Evolutionary conservation across 768 basidiomycete species (phyloP), one percentile per base, ranked within the genome.

Genomic region (Suillus ampliporus): DNA sequence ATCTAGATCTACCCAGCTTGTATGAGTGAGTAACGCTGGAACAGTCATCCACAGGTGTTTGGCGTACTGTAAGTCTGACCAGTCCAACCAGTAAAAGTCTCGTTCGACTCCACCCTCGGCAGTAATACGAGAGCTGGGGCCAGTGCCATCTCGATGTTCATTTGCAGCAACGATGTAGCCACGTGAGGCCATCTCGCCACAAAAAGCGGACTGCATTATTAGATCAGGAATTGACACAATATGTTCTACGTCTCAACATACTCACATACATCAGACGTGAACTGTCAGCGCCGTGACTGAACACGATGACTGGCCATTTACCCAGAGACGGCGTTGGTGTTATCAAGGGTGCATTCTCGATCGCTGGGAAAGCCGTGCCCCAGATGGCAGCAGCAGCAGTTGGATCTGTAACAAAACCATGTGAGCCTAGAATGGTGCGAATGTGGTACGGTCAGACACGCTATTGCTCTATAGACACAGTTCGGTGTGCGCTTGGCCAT

Each of bases 121-220:
- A 40, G 62, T 68, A 46, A 70, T 62, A 19, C 64, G 68, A 15
- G 72, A 72, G 9, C 66, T 68, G 31, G 83, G 83, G 9, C 77
- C 78, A 2, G 79, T 79, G 1, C 82, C 83, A 60, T 85, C 83
- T 26, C 78, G 74, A 59, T 84, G 83, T 61, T 84, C 83, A 26
- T 84, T 63, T 3, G 78, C 78, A 13, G 76, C 75, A 2, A 84
- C 82, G 40, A 84, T 69, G 62, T 79, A 82, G 0, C 84, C 83
- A 17, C 77, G 67, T 5, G 77, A 78, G 0, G 83, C 82, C 59
- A 84, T 68, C 57, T 80, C 79, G 0, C 81, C 77, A 57, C 80
- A 83, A 66, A 80, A 73, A 28, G 81, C 76, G 13, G 68, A 72
- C 71, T 69, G 44, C 23, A 41, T 10, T 41, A 23, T 17, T 21